These are phyloP conservation scores for Flaveria bidentis DNA, from an alignment of 129 eudicot genomes.

Conservation along the genomic window DNA sequence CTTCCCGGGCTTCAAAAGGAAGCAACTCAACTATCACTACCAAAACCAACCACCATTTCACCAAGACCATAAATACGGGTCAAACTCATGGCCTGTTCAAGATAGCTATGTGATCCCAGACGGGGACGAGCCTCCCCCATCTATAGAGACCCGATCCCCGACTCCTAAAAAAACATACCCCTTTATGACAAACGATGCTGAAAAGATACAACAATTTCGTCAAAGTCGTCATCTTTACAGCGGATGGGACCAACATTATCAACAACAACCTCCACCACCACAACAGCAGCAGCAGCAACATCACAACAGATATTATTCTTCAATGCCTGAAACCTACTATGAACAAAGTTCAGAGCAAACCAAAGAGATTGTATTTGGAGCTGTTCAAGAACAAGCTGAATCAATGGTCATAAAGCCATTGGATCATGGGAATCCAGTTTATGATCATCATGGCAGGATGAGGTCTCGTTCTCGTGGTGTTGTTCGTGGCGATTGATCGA, in stretches of 20 bases:
- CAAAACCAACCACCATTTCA: constrained; percentile 46
- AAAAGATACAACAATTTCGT: constrained; percentile 81
- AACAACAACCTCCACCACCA: constrained; percentile 44
- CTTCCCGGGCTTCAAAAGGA: constrained; percentile 59
- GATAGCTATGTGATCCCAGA: constrained; percentile 82
- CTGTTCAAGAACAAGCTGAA: constrained; percentile 73
- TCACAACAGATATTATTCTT: constrained; percentile 65
- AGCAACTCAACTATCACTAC: constrained; percentile 32
- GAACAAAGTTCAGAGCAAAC: constrained; percentile 74
- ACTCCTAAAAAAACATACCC: constrained; percentile 88
- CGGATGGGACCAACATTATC: constrained; percentile 76
- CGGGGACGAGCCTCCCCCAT: constrained; percentile 79
- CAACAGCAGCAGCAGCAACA: constrained; percentile 52
- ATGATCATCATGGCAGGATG: constrained; percentile 42
- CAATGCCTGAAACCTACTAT: constrained; percentile 67
- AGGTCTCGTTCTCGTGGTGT: constrained; percentile 45
- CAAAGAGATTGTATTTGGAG: constrained; percentile 82
- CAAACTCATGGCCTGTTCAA: constrained; percentile 82
- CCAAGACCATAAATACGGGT: constrained; percentile 41
- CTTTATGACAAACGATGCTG: constrained; percentile 85
- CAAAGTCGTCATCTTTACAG: constrained; percentile 80
- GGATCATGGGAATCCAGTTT: constrained; percentile 48
- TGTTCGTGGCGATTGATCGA: constrained; percentile 34
- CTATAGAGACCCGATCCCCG: constrained; percentile 81
- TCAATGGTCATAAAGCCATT: constrained; percentile 74